These are phyloP conservation scores for Leccinum subspadiceum DNA, from an alignment of 1,284 basidiomycete species.

Conservation along the genomic window DNA sequence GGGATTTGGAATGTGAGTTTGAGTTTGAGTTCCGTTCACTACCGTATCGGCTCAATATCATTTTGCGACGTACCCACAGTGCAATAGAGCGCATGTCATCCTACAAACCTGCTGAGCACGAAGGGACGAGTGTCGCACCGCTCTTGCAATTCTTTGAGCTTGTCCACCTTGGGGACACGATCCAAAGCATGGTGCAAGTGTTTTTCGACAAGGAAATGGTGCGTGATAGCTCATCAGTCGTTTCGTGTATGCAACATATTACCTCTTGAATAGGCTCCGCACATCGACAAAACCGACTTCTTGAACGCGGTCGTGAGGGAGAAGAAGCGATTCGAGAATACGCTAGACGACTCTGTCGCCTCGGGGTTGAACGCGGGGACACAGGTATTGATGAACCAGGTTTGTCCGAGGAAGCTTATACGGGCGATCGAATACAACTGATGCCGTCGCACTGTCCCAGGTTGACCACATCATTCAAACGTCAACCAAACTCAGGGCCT, in stretches of 20 bases:
- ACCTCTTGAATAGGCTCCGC: constrained; percentile 56
- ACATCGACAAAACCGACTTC: constrained; percentile 93
- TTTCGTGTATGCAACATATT: background rate
- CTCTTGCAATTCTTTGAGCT: constrained; percentile 97
- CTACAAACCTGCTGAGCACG: constrained; percentile 86
- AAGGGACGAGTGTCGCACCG: constrained; percentile 81
- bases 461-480: constrained; percentile 91
- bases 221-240: constrained; percentile 16
- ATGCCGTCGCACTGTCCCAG: constrained; percentile 36
- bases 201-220: constrained; percentile 97
- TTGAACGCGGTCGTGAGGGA: constrained; percentile 91
- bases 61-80: constrained; percentile 36
- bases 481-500: constrained; percentile 83
- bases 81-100: constrained; percentile 82
- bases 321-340: constrained; percentile 94
- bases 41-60: background rate
- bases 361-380: constrained; percentile 92
- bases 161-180: constrained; percentile 95
- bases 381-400: constrained; percentile 94
- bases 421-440: constrained; percentile 8
- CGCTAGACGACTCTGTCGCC: constrained; percentile 91
- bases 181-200: constrained; percentile 96
- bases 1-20: constrained; percentile 78
- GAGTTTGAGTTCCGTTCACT: background rate
- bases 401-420: constrained; percentile 24